Evolutionary conservation across 345 rosid genomes (phyloP).

Genomic region (Eucalyptus viminalis): DNA sequence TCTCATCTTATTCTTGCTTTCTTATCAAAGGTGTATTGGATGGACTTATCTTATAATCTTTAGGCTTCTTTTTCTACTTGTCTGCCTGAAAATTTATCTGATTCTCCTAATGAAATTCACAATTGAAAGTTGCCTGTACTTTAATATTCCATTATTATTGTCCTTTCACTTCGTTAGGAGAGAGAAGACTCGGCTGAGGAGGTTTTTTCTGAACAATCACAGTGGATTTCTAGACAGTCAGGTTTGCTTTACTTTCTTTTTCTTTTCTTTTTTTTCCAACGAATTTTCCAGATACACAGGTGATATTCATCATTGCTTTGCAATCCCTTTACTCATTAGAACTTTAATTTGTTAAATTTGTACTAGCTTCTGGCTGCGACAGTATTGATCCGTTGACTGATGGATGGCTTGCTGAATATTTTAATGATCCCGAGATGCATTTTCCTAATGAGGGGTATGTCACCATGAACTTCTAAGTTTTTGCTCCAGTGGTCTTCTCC

Average conservation of each 20-base stretch:
- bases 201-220: constrained; percentile 36
- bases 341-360: neutral
- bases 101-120: neutral
- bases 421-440: constrained; percentile 52
- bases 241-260: constrained; percentile 26
- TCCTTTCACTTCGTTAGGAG: constrained; percentile 34
- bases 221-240: constrained; percentile 49
- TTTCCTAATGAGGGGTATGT: constrained; percentile 60
- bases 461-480: neutral
- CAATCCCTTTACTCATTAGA: neutral
- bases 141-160: neutral
- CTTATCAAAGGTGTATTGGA: neutral
- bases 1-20: neutral
- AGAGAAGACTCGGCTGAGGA: constrained; percentile 46
- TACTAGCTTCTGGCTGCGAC: constrained; percentile 39
- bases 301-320: neutral
- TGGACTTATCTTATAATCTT: neutral
- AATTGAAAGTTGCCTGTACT: neutral
- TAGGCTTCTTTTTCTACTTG: neutral
- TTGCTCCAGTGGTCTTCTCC: constrained; percentile 1
- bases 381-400: constrained; percentile 50
- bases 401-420: constrained; percentile 61
- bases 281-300: neutral
- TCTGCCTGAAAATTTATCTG: neutral
- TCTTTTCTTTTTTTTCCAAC: neutral